Conservation (phyloP, 2,329 filamentous ascomycete species). For the Phaeosphaeriaceae sp. region DNA sequence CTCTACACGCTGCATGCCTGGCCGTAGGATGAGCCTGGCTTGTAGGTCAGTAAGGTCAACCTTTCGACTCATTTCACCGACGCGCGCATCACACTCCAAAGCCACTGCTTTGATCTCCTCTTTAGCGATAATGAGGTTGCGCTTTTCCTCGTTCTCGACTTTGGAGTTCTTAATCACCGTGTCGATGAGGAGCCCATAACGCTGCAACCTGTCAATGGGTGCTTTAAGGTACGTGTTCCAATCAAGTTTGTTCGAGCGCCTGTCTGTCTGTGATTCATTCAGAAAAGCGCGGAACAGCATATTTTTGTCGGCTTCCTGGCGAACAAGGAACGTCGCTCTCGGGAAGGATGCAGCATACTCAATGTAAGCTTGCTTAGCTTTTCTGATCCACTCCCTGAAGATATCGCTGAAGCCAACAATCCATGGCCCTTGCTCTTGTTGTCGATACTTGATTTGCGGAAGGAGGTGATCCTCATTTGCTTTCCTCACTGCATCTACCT, state of each 20-base stretch:
- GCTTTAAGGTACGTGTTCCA: slow-evolving; percentile 96
- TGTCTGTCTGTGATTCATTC: slow-evolving; percentile 78
- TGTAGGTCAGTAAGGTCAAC: slow-evolving; percentile 86
- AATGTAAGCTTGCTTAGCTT: slow-evolving; percentile 85
- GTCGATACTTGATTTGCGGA: slow-evolving; percentile 92
- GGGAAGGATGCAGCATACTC: slow-evolving; percentile 92
- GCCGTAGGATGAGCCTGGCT: slow-evolving; percentile 81
- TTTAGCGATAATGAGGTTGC: slow-evolving; percentile 81
- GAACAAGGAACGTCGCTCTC: slow-evolving; percentile 79
- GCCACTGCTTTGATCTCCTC: slow-evolving; percentile 91
- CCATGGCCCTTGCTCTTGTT: slow-evolving; percentile 96
- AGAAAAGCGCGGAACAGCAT: slow-evolving; percentile 86
- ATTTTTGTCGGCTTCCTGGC: slow-evolving; percentile 84
- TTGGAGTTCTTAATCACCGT: slow-evolving; percentile 85
- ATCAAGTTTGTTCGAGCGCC: slow-evolving; percentile 79
- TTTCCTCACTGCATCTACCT: slow-evolving; percentile 83
- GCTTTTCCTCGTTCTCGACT: slow-evolving; percentile 86
- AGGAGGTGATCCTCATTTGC: slow-evolving; percentile 93
- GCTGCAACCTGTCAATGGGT: slow-evolving; percentile 89
- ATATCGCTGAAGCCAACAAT: slow-evolving; percentile 94
- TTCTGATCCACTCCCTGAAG: slow-evolving; percentile 97
- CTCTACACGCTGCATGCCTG: slow-evolving; percentile 82
- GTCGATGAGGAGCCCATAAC: slow-evolving; percentile 82
- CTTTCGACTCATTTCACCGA: slow-evolving; percentile 90
- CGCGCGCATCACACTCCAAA: slow-evolving; percentile 86